These are phyloP conservation scores for Suhomyces bribrorum DNA, from an alignment of 1,139 yeast genomes.

Conservation along the genomic window DNA sequence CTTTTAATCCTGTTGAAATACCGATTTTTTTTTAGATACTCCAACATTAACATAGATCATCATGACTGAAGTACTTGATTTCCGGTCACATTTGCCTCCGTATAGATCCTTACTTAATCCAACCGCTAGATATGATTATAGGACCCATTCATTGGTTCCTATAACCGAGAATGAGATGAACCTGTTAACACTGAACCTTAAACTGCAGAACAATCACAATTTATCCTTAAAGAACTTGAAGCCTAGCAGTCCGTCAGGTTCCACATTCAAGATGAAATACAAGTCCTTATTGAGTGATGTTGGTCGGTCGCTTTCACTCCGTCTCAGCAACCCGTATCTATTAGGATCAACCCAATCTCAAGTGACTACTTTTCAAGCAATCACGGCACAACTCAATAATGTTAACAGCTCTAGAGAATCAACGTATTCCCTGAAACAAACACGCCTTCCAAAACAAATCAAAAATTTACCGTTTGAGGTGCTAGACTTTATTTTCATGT, in stretches of 20 bases:
- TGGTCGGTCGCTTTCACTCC: slow-evolving; percentile 26
- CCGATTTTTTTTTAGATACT: too few species aligned
- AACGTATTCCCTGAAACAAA: neutral
- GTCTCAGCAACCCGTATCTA: slow-evolving; percentile 22
- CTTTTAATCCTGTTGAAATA: too few species aligned
- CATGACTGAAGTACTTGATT: slow-evolving; percentile 23
- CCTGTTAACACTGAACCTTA: slow-evolving; percentile 14
- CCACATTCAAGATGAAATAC: slow-evolving; percentile 43
- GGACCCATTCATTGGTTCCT: slow-evolving; percentile 42
- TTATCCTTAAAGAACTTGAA: slow-evolving; percentile 17
- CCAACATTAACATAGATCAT: too few species aligned
- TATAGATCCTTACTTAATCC: slow-evolving; percentile 48
- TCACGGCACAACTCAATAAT: slow-evolving; percentile 3
- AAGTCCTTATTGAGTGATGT: slow-evolving; percentile 46
- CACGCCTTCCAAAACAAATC: slow-evolving; percentile 16
- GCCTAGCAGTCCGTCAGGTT: slow-evolving; percentile 9
- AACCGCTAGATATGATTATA: slow-evolving; percentile 44
- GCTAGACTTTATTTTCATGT: slow-evolving; percentile 32
- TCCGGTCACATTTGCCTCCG: slow-evolving; percentile 42
- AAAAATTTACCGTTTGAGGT: slow-evolving; percentile 38
- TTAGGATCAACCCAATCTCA: slow-evolving; percentile 6
- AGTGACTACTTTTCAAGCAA: slow-evolving; percentile 2
- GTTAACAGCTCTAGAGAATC: slow-evolving; percentile 6
- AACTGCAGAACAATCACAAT: slow-evolving; percentile 13
- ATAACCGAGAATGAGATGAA: slow-evolving; percentile 36